These are phyloP conservation scores for Cystoderma amianthinum DNA, from an alignment of 768 basidiomycete species.

Conservation along the genomic window DNA sequence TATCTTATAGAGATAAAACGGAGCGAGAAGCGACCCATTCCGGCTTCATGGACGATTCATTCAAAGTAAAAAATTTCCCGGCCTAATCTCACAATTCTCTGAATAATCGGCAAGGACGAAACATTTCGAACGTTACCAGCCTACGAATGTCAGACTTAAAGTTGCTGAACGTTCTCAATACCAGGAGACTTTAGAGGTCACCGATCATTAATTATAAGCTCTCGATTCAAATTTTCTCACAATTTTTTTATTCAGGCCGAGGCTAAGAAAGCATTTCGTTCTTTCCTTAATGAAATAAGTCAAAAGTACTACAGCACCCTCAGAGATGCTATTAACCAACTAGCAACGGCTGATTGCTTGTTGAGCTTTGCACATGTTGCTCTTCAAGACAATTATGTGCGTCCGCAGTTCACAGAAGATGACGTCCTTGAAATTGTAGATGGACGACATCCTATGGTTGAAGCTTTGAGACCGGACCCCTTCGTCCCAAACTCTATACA, in stretches of 20 bases:
- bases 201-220: background rate
- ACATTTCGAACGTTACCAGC: slow-evolving; percentile 62
- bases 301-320: slow-evolving; percentile 62
- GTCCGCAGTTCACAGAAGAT: slow-evolving; percentile 67
- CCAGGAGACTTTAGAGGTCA: slow-evolving; percentile 60
- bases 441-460: slow-evolving; percentile 94
- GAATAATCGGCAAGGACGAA: slow-evolving; percentile 69
- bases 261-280: slow-evolving; percentile 55
- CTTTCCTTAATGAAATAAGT: slow-evolving; percentile 67
- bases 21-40: slow-evolving; percentile 40
- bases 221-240: slow-evolving; percentile 1
- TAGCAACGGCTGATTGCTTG: slow-evolving; percentile 85
- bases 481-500: slow-evolving; percentile 80
- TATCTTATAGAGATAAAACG: slow-evolving; percentile 77
- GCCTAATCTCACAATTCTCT: background rate
- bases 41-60: slow-evolving; percentile 54
- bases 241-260: slow-evolving; percentile 31
- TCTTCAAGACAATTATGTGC: slow-evolving; percentile 66
- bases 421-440: slow-evolving; percentile 65
- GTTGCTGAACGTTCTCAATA: slow-evolving; percentile 69
- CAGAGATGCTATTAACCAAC: slow-evolving; percentile 69
- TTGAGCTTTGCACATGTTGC: slow-evolving; percentile 79
- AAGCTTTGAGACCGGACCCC: slow-evolving; percentile 67
- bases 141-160: slow-evolving; percentile 56
- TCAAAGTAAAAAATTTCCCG: slow-evolving; percentile 45